Percentiles rank a stretch among this genome's conserved stretches.
phyloP scores from a whole-genome alignment of 306 rosid genomes.

The Vigna mungo region DNA sequence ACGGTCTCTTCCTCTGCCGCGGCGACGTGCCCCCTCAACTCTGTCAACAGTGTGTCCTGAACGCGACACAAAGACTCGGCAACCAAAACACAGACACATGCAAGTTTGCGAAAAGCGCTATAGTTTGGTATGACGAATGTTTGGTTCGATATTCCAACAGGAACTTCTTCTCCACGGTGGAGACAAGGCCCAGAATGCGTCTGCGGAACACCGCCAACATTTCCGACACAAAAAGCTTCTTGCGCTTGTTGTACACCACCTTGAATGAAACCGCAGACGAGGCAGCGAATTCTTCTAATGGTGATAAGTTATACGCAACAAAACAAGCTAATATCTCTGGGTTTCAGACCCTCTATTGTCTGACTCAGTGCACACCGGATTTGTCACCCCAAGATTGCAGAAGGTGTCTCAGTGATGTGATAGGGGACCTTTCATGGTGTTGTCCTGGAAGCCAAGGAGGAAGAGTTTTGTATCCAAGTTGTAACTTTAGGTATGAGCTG shows the following conservation, averaged over 20 bases:
- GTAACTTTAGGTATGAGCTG: slow-evolving; percentile 41
- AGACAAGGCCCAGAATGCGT: slow-evolving; percentile 35
- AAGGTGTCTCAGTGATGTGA: slow-evolving; percentile 22
- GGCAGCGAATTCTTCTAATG: neutral
- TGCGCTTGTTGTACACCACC: slow-evolving; percentile 28
- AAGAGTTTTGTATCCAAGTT: slow-evolving; percentile 38
- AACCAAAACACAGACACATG: slow-evolving; percentile 4
- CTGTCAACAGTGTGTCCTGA: slow-evolving; percentile 30
- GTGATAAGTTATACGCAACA: slow-evolving; percentile 19
- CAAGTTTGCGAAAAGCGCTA: neutral
- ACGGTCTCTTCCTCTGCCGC: slow-evolving; percentile 43
- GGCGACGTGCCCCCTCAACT: slow-evolving; percentile 35
- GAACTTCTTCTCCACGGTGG: slow-evolving; percentile 31
- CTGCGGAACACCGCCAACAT: slow-evolving; percentile 26
- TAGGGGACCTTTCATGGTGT: slow-evolving; percentile 20
- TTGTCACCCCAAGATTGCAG: slow-evolving; percentile 25
- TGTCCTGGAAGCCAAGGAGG: slow-evolving; percentile 28
- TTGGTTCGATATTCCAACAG: slow-evolving; percentile 39
- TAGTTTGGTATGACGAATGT: slow-evolving; percentile 42
- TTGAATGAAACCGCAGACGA: slow-evolving; percentile 36
- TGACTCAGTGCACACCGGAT: slow-evolving; percentile 43
- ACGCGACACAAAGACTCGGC: slow-evolving; percentile 14
- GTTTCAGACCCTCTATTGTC: slow-evolving; percentile 20
- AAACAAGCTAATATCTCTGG: neutral
- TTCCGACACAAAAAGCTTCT: slow-evolving; percentile 7